Percentiles rank a stretch among this genome's conserved stretches.
Conservation (phyloP, 176 grass and related monocot genomes). For the Oryza meridionalis region DNA sequence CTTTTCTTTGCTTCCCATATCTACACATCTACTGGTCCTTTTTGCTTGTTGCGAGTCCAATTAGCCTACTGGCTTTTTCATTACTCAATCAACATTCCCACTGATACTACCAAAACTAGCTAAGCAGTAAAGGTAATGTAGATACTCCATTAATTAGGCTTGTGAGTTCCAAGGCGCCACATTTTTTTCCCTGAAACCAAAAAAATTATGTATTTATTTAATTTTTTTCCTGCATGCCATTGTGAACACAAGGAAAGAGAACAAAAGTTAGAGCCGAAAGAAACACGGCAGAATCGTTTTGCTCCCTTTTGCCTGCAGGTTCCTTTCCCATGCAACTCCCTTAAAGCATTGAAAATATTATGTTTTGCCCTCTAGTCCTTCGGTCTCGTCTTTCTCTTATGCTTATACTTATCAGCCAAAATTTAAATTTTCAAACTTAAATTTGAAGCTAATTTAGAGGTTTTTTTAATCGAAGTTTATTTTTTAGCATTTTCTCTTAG, state of each 20-base stretch:
- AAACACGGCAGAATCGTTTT: conserved; percentile 53
- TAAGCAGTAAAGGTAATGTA: background rate
- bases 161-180: conserved; percentile 20
- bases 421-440: too few relatives aligned
- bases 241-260: conserved; percentile 41
- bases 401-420: too few relatives aligned
- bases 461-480: too few relatives aligned
- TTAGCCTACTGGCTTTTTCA: conserved; percentile 14
- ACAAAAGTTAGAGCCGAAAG: conserved; percentile 48
- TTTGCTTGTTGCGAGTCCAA: conserved; percentile 3
- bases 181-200: background rate
- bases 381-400: too few relatives aligned
- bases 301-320: background rate
- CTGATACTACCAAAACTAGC: background rate
- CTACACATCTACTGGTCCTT: background rate
- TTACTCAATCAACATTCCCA: conserved; percentile 27
- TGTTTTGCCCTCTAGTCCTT: background rate
- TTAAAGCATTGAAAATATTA: background rate
- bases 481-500: too few relatives aligned
- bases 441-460: too few relatives aligned
- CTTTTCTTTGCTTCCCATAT: conserved; percentile 20
- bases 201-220: background rate
- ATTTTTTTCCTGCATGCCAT: background rate
- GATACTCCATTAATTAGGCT: background rate
- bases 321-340: background rate